These are phyloP conservation scores for Aureoboletus auriporus DNA, from an alignment of 768 basidiomycete genomes.

Conservation along the genomic window DNA sequence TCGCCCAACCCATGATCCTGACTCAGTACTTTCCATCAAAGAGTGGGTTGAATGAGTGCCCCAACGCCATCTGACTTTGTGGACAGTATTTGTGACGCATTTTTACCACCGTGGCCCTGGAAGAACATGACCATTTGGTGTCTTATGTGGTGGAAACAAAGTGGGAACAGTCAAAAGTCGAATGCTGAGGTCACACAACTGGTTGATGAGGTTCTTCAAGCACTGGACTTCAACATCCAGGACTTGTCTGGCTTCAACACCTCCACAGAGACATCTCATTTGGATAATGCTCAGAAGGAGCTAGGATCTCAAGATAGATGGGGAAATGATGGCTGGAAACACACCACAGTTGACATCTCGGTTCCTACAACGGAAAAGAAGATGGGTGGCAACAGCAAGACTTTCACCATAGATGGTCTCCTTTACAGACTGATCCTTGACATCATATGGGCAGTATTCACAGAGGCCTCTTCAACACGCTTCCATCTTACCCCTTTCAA, in stretches of 20 bases:
- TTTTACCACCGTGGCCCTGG: background rate
- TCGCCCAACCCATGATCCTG: background rate
- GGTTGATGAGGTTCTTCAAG: background rate
- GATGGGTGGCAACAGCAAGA: background rate
- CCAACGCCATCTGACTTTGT: no score
- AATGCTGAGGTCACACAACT: background rate
- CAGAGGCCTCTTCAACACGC: background rate
- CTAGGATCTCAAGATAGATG: background rate
- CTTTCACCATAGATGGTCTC: slow-evolving; percentile 9
- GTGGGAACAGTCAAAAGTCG: background rate
- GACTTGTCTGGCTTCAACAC: background rate
- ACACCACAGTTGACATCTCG: background rate
- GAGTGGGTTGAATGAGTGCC: background rate
- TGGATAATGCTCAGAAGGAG: background rate
- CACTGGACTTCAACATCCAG: background rate
- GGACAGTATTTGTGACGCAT: no score
- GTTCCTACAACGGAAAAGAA: slow-evolving; percentile 1
- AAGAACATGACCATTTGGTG: background rate
- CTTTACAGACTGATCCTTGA: slow-evolving; percentile 10
- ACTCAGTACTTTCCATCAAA: background rate
- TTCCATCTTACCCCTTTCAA: slow-evolving; percentile 26
- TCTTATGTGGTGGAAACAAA: background rate
- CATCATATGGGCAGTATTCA: slow-evolving; percentile 9
- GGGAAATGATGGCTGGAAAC: background rate
- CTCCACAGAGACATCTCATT: background rate